These are phyloP conservation scores for Lachnum nothofagi DNA, from an alignment of 2,329 filamentous ascomycete genomes.

Conservation along the genomic window DNA sequence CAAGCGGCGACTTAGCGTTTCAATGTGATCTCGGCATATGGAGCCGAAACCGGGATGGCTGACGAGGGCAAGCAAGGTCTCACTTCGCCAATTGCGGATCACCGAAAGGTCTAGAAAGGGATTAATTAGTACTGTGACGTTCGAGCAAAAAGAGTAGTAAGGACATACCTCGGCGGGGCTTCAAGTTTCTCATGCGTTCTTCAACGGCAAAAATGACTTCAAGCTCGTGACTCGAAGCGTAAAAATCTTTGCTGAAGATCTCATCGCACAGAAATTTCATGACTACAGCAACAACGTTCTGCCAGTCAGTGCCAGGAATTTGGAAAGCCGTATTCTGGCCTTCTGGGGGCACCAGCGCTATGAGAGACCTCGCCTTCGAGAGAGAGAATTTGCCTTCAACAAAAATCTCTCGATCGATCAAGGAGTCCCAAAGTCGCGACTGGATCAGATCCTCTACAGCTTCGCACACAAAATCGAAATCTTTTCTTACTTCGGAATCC, in stretches of 20 bases:
- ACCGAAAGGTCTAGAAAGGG: constrained; percentile 11
- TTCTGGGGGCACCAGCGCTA: constrained; percentile 2
- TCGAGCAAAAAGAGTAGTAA: not conserved
- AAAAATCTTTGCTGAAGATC: constrained; percentile 13
- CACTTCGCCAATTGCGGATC: constrained; percentile 11
- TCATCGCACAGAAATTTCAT: constrained; percentile 9
- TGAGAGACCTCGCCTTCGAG: constrained; percentile 1
- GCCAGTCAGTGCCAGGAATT: constrained; percentile 10
- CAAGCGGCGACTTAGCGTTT: constrained; percentile 2
- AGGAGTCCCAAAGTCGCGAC: constrained; percentile 6
- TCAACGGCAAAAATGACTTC: constrained; percentile 7
- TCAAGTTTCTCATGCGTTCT: constrained; percentile 12
- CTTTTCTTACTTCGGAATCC: constrained; percentile 11
- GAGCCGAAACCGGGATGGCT: constrained; percentile 6
- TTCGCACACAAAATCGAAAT: constrained; percentile 10
- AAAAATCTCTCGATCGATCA: not conserved
- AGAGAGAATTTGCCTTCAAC: not conserved
- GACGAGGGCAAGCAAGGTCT: constrained; percentile 8
- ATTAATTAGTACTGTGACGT: too few relatives aligned
- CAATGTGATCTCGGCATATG: not conserved
- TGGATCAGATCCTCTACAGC: constrained; percentile 14
- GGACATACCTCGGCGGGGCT: constrained; percentile 11
- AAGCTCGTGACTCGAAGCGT: constrained; percentile 3
- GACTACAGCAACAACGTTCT: constrained; percentile 14
- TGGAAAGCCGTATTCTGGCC: constrained; percentile 8